Evolutionary conservation across 345 rosid species (phyloP).

Genomic region (Jatropha curcas): DNA sequence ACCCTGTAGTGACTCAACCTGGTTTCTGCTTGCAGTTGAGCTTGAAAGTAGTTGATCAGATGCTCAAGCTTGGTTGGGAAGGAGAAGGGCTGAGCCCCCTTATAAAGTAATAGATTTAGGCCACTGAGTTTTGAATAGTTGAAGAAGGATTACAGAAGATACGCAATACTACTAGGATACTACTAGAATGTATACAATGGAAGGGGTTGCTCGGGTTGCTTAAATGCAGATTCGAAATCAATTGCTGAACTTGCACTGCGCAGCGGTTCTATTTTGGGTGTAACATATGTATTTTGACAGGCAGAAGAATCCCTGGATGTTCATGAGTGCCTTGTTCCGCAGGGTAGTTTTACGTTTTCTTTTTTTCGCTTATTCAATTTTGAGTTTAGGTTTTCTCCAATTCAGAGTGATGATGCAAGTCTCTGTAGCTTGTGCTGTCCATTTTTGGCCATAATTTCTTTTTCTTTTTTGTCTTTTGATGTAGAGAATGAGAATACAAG

Average conservation of each 20-base stretch:
- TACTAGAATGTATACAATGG: slow-evolving; percentile 10
- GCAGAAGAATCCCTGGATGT: too few species aligned
- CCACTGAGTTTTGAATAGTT: slow-evolving; percentile 14
- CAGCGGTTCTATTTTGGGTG: slow-evolving; percentile 18
- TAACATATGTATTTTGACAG: slow-evolving; percentile 27
- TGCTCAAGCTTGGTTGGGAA: slow-evolving; percentile 99
- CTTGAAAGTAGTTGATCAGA: slow-evolving; percentile 86
- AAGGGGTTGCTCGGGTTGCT: slow-evolving; percentile 17
- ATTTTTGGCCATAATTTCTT: slow-evolving; percentile 17
- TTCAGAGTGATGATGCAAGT: slow-evolving; percentile 19
- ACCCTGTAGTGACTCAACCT: not conserved
- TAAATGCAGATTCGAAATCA: not conserved
- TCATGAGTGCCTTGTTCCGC: not conserved
- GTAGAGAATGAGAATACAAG: slow-evolving; percentile 16
- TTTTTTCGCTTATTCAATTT: slow-evolving; percentile 9
- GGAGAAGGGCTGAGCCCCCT: slow-evolving; percentile 74
- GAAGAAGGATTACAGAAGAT: slow-evolving; percentile 14
- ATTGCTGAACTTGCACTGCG: slow-evolving; percentile 3
- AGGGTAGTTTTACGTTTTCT: slow-evolving; percentile 12
- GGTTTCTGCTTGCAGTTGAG: slow-evolving; percentile 61
- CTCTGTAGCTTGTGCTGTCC: slow-evolving; percentile 26
- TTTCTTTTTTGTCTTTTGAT: not conserved
- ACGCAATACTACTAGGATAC: slow-evolving; percentile 9
- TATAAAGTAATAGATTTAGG: slow-evolving; percentile 43
- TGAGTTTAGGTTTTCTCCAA: slow-evolving; percentile 21